These are phyloP conservation scores for Platanthera zijinensis DNA, from an alignment of 106 monocot species.

Conservation along the genomic window DNA sequence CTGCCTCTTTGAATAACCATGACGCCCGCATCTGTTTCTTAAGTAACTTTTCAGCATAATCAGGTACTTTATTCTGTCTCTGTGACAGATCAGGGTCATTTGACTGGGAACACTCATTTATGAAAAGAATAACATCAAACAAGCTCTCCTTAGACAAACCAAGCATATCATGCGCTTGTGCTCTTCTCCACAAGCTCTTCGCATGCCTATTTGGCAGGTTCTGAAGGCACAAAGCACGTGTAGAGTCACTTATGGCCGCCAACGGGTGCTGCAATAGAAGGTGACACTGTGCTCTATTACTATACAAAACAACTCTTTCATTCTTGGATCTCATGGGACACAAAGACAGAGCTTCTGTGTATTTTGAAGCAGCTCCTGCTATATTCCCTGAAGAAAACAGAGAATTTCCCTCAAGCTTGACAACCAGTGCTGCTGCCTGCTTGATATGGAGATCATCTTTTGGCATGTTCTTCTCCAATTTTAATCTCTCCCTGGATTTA, in stretches of 20 bases:
- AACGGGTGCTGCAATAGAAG: conserved; percentile 88
- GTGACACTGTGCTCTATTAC: conserved; percentile 91
- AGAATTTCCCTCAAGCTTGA: conserved; percentile 89
- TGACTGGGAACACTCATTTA: conserved; percentile 81
- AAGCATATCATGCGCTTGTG: conserved; percentile 90
- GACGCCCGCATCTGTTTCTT: conserved; percentile 91
- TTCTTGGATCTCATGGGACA: conserved; percentile 85
- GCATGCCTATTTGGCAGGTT: conserved; percentile 76
- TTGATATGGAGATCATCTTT: conserved; percentile 88
- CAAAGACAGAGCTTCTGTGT: conserved; percentile 84
- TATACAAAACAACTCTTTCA: conserved; percentile 83
- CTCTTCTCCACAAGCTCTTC: conserved; percentile 89
- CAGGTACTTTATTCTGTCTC: conserved; percentile 82
- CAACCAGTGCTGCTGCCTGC: conserved; percentile 74
- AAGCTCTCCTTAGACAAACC: conserved; percentile 83
- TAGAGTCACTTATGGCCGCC: conserved; percentile 84
- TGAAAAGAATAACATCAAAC: conserved; percentile 80
- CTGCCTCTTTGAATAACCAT: conserved; percentile 96
- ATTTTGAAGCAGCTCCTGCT: conserved; percentile 66
- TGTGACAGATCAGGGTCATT: conserved; percentile 71
- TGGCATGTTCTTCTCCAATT: conserved; percentile 67
- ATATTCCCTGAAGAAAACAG: conserved; percentile 82
- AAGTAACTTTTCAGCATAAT: conserved; percentile 88
- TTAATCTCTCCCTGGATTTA: conserved; percentile 49
- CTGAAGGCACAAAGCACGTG: conserved; percentile 80